Conservation (phyloP, 345 rosid species). For the Anastatica hierochuntica region DNA sequence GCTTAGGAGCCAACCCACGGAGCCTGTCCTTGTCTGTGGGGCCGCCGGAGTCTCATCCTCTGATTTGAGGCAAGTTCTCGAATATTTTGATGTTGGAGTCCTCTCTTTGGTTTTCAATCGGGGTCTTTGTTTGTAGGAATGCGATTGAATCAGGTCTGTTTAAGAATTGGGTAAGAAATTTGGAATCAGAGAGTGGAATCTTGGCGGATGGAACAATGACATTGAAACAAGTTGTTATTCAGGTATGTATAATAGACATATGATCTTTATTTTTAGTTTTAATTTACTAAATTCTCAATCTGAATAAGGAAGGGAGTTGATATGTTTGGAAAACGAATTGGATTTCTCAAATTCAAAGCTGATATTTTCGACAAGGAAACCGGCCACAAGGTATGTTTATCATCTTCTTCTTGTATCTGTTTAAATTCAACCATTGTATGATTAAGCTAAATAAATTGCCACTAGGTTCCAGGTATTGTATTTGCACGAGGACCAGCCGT, state of each 20-base stretch:
- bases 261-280: too few species aligned
- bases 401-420: slow-evolving; percentile 4
- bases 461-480: slow-evolving; percentile 93
- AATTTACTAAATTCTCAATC: too few species aligned
- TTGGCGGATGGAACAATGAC: slow-evolving; percentile 47
- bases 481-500: slow-evolving; percentile 94
- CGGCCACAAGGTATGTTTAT: slow-evolving; percentile 49
- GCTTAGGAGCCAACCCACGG: slow-evolving; percentile 42
- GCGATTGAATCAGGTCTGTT: slow-evolving; percentile 75
- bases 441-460: slow-evolving; percentile 20
- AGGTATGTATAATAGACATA: slow-evolving; percentile 32
- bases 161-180: slow-evolving; percentile 66
- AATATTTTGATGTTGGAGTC: neutral
- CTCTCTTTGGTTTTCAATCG: neutral
- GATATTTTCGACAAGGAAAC: slow-evolving; percentile 55
- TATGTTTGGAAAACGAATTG: slow-evolving; percentile 72
- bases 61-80: slow-evolving; percentile 44
- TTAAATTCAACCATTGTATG: too few species aligned
- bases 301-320: slow-evolving; percentile 66
- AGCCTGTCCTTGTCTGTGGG: slow-evolving; percentile 51
- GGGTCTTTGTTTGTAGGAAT: slow-evolving; percentile 28
- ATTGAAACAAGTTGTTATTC: slow-evolving; percentile 59
- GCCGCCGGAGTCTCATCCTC: slow-evolving; percentile 55
- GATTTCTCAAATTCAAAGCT: slow-evolving; percentile 85
- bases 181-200: slow-evolving; percentile 69